Base-by-base conservation (phyloP, 768 basidiomycete species). In the Xerocomellus dryophilus region DNA sequence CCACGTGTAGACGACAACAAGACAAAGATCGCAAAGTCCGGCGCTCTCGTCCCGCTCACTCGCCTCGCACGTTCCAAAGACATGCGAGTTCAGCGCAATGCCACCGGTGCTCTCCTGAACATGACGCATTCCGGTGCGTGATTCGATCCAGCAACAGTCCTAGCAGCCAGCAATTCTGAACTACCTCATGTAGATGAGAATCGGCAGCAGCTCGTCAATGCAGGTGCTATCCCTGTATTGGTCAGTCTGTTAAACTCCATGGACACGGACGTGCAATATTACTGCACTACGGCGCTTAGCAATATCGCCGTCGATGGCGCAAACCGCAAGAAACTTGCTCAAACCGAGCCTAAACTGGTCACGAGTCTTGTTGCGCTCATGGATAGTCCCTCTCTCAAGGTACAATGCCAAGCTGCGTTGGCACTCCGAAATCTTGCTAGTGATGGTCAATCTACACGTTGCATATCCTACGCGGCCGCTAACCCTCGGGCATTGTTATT, bases 181-280 rank as follows among this genome's bases (percentile, higher is more conserved):
- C 23, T 48, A n/a, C 18, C 39, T 36, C 39, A 25, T 51, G 15
- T 50, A 95, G 97, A 99, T 67, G 97, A 99, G 76, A 99, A 99
- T 71, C 80, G 97, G 50, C 96, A 98, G 66, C 96, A 98, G 63
- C 87, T 99, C 51, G 97, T 99, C 61, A 94, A 93, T 61, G 97
- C 97, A 27, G 97, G 97, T 5, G 97, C 97, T 20, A 98, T 99
- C 54, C 97, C 97, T 15, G 97, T 99, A 29, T 82, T 96, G 11
- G 97, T 99, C 60, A 88, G 88, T 65, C 79, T 99, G 32, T 78
- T 99, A 58, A 97, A 95, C 68, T 94, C 92, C 6, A 85, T 90
- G 44, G 97, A 99, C 70, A 99, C 97, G n/a, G 97, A 99, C 67
- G 97, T 99, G 2, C 97, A 99, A 70, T 99, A 99, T 67, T 99